Conservation (phyloP, 2,329 filamentous ascomycete species). For the Lasiodiplodia sp. region DNA sequence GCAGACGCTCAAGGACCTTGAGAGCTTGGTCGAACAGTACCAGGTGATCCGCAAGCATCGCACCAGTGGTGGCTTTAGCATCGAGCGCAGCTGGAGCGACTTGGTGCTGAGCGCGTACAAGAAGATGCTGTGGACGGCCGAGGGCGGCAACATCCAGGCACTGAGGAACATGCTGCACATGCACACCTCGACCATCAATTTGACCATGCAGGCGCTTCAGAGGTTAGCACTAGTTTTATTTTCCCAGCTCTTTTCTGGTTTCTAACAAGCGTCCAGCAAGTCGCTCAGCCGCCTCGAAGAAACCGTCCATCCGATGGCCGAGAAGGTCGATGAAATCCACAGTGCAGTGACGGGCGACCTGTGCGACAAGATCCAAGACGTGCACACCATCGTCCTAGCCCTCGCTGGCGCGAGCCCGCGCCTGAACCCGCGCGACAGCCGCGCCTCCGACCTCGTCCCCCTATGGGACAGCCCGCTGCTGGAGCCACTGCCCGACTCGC, state of each 20-base stretch:
- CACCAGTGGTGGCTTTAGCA: conserved; percentile 49
- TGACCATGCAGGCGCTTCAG: conserved; percentile 52
- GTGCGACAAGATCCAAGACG: conserved; percentile 41
- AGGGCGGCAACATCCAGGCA: conserved; percentile 51
- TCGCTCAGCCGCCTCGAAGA: conserved; percentile 37
- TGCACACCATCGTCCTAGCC: conserved; percentile 40
- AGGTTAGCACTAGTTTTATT: conserved; percentile 38
- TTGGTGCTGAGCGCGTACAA: conserved; percentile 52
- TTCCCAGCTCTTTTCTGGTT: neutral
- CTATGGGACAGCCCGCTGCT: conserved; percentile 20
- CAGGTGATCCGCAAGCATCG: conserved; percentile 53
- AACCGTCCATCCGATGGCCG: conserved; percentile 42
- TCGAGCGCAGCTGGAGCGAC: conserved; percentile 55
- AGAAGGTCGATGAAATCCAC: conserved; percentile 44
- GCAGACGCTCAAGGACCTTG: conserved; percentile 51
- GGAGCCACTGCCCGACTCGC: conserved; percentile 23
- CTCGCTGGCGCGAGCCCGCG: conserved; percentile 34
- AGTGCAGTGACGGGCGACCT: conserved; percentile 35
- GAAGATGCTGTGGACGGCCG: conserved; percentile 54
- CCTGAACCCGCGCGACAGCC: conserved; percentile 27
- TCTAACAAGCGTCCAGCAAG: neutral
- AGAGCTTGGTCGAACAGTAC: conserved; percentile 54
- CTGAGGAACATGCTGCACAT: conserved; percentile 52
- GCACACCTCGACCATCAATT: conserved; percentile 50
- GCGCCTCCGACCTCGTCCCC: conserved; percentile 13